Evolutionary conservation across 2,329 filamentous ascomycete species (phyloP).

Genomic region (Myriangium duriaei): DNA sequence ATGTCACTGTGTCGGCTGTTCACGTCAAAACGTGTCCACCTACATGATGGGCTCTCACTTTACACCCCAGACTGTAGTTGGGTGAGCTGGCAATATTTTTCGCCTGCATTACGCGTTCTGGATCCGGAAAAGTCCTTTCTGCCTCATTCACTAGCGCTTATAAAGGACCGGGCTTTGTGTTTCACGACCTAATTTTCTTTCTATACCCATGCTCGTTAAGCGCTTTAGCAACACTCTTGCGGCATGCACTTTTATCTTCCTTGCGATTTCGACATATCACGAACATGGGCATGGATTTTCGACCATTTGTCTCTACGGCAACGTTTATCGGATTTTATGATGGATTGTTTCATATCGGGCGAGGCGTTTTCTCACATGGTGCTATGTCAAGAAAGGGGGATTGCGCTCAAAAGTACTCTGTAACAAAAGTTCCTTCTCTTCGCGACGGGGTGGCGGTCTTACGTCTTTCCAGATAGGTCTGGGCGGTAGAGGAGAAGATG

Average conservation of each 20-base stretch:
- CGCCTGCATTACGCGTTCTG: no score
- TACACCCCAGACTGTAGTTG: conserved; percentile 24
- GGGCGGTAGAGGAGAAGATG: no score
- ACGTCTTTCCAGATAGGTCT: no score
- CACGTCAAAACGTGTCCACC: conserved; percentile 21
- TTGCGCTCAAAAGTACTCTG: neutral
- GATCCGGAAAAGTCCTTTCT: no score
- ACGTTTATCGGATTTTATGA: neutral
- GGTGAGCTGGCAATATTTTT: no score
- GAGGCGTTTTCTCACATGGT: neutral
- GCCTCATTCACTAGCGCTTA: no score
- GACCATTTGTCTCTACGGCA: neutral
- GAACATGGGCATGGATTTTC: neutral
- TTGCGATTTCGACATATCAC: neutral
- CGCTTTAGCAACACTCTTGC: no score
- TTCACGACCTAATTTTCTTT: no score
- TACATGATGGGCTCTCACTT: conserved; percentile 22
- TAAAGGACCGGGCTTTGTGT: no score
- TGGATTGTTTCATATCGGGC: neutral
- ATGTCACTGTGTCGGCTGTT: conserved; percentile 23
- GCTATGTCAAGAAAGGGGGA: neutral
- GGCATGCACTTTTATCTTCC: no score
- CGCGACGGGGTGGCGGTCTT: no score
- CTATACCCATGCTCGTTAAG: no score
- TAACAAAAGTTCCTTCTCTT: neutral